Evolutionary conservation across 768 basidiomycete genomes (phyloP), one percentile per base, ranked within the genome.

Genomic region (Lactarius vividus): DNA sequence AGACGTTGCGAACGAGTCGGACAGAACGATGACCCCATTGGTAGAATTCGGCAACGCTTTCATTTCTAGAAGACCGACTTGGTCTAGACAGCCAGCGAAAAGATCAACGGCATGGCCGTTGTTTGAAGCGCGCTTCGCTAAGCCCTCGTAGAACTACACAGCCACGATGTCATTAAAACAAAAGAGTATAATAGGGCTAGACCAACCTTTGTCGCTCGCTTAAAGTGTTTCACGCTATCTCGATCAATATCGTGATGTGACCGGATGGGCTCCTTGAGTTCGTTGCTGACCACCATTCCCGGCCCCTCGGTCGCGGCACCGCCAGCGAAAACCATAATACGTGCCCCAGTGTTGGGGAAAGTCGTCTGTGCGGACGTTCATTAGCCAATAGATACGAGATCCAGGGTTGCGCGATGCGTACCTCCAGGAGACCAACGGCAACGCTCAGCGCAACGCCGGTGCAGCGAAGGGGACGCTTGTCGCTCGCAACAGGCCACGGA

Each of bases 241-340:
- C 94, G 84, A 73, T 99, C 97, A 72, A 98, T 98, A 73, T 99
- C 97, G 78, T 98, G 96, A 75, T 99, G 97, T 9, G 95, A 97
- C 61, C 97, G 90, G 68, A 99, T 98, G 2, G 96, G 94, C 73
- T 99, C 97, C 78, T 93, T 92, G 63, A 98, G 81, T 78, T 98
- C 96, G 70, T 92, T 92, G 77, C 85, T 90, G 63, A 98, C 97
- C 37, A 98, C 96, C 87, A 95, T 88, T 20, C 97, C 97, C 0
- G 97, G 97, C 2, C 97, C 97, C 73, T 98, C 95, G 1, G 96
- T 97, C 11, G 91, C 89, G 16, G 97, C 93, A 33, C 97, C 97
- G 71, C 96, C 97, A 42, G 95, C 81, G 73, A 98, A 98, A 39
- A 98, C 75, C 92, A 98, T 96, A 77, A 99, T 92, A 60, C 96